phyloP scores from a whole-genome alignment of 495 filamentous ascomycete species.

The Emericellopsis terricola region DNA sequence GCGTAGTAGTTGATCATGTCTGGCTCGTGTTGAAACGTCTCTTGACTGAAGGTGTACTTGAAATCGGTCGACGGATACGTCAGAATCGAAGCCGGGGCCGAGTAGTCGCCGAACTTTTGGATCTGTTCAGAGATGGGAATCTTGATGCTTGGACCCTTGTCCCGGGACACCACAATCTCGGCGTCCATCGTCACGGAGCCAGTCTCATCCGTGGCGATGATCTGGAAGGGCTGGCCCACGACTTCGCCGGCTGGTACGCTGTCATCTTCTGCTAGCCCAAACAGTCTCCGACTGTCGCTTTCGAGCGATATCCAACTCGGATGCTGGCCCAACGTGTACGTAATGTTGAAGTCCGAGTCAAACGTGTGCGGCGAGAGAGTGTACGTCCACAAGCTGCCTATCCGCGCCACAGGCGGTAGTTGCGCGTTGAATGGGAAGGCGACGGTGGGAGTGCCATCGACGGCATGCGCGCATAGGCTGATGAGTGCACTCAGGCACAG shows the following conservation, averaged over 20 bases:
- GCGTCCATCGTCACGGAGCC: slow-evolving; percentile 37
- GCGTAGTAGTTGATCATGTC: slow-evolving; percentile 47
- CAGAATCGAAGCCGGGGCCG: slow-evolving; percentile 19
- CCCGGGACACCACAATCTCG: slow-evolving; percentile 43
- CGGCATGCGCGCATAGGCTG: slow-evolving; percentile 4
- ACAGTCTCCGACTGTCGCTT: slow-evolving; percentile 38
- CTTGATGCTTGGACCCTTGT: slow-evolving; percentile 15
- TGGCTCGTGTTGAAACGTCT: slow-evolving; percentile 18
- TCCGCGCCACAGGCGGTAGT: slow-evolving; percentile 54
- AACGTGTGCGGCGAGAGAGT: slow-evolving; percentile 53
- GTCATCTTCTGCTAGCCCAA: slow-evolving; percentile 38
- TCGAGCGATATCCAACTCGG: slow-evolving; percentile 57
- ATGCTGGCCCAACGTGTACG: slow-evolving; percentile 42
- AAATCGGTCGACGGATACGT: slow-evolving; percentile 17
- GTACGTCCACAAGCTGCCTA: slow-evolving; percentile 45
- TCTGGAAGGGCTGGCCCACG: slow-evolving; percentile 27
- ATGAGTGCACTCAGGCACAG: too few species aligned
- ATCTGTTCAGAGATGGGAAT: slow-evolving; percentile 19
- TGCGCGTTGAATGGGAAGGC: slow-evolving; percentile 62
- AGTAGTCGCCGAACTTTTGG: slow-evolving; percentile 20
- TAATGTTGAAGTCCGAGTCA: slow-evolving; percentile 29
- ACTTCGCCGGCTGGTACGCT: slow-evolving; percentile 34
- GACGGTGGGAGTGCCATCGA: slow-evolving; percentile 26
- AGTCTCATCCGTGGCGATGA: slow-evolving; percentile 42
- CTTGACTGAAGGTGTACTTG: slow-evolving; percentile 15